Evolutionary conservation across 768 basidiomycete genomes (phyloP).

Genomic region (Coprinopsis sp.): DNA sequence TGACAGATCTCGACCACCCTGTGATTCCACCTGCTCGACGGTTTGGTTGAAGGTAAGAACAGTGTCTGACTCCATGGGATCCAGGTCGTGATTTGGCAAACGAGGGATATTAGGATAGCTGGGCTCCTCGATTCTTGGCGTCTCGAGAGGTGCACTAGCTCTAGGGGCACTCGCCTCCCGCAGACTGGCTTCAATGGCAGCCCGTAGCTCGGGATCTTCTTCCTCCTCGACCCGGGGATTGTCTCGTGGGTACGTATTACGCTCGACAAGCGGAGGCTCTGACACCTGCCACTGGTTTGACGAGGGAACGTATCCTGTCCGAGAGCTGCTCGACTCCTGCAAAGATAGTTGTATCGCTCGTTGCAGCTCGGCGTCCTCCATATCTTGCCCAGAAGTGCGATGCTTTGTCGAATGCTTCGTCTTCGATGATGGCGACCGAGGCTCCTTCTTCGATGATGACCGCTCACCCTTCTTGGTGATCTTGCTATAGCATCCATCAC

Average conservation of each 20-base stretch:
- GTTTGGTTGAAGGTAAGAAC: slow-evolving; percentile 91
- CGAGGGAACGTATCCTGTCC: slow-evolving; percentile 65
- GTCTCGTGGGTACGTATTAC: slow-evolving; percentile 36
- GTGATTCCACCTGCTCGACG: slow-evolving; percentile 75
- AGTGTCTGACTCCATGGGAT: slow-evolving; percentile 75
- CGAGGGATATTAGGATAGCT: slow-evolving; percentile 40
- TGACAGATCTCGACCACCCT: slow-evolving; percentile 72
- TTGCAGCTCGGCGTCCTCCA: slow-evolving; percentile 84
- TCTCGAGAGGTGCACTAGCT: slow-evolving; percentile 73
- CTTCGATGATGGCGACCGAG: slow-evolving; percentile 52
- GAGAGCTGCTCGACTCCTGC: slow-evolving; percentile 60
- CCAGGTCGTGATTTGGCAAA: slow-evolving; percentile 75
- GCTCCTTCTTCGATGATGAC: slow-evolving; percentile 38
- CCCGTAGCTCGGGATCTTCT: slow-evolving; percentile 86
- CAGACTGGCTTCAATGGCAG: slow-evolving; percentile 93
- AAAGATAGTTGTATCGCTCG: slow-evolving; percentile 90
- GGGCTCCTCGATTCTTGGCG: slow-evolving; percentile 41
- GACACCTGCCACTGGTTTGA: slow-evolving; percentile 54
- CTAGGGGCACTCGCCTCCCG: slow-evolving; percentile 76
- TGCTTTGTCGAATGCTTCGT: slow-evolving; percentile 51
- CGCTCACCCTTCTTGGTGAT: slow-evolving; percentile 61
- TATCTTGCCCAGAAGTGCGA: slow-evolving; percentile 41
- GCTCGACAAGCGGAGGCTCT: slow-evolving; percentile 68
- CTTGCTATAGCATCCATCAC: slow-evolving; percentile 85
- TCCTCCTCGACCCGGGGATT: slow-evolving; percentile 48